Evolutionary conservation across 1,284 basidiomycete species (phyloP).

Genomic region (Tilletia walkeri): DNA sequence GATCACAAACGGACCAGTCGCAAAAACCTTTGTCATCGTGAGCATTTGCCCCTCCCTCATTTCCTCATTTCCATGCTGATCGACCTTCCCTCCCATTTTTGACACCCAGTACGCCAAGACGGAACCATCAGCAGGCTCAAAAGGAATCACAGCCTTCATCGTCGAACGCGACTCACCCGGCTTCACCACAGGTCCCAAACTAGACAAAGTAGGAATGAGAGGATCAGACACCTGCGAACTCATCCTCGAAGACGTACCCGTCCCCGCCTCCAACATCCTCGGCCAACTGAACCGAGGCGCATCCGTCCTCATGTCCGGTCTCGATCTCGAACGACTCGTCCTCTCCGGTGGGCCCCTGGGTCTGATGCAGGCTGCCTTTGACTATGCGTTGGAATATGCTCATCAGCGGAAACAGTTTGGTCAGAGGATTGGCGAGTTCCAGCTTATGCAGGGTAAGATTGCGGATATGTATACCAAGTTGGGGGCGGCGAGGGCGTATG

Average conservation of each 20-base stretch:
- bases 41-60: background rate
- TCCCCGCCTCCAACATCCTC: constrained; percentile 79
- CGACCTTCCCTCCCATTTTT: background rate
- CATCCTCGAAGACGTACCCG: constrained; percentile 84
- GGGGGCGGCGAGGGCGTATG: constrained; percentile 81
- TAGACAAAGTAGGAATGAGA: constrained; percentile 95
- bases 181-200: constrained; percentile 82
- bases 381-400: constrained; percentile 80
- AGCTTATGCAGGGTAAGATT: constrained; percentile 83
- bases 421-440: constrained; percentile 82
- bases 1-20: constrained; percentile 88
- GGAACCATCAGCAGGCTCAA: constrained; percentile 71
- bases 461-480: constrained; percentile 93
- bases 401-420: constrained; percentile 90
- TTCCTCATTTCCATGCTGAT: background rate
- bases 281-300: constrained; percentile 77
- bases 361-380: constrained; percentile 90
- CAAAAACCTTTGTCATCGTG: constrained; percentile 78
- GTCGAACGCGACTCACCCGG: constrained; percentile 77
- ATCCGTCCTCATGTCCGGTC: constrained; percentile 85
- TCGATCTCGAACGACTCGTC: constrained; percentile 88
- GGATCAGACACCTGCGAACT: constrained; percentile 92
- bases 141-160: constrained; percentile 90
- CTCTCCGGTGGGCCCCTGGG: constrained; percentile 78
- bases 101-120: constrained; percentile 74